Evolutionary conservation across 1,139 yeast genomes (phyloP).

Genomic region (Entelexis paramagnoliae): DNA sequence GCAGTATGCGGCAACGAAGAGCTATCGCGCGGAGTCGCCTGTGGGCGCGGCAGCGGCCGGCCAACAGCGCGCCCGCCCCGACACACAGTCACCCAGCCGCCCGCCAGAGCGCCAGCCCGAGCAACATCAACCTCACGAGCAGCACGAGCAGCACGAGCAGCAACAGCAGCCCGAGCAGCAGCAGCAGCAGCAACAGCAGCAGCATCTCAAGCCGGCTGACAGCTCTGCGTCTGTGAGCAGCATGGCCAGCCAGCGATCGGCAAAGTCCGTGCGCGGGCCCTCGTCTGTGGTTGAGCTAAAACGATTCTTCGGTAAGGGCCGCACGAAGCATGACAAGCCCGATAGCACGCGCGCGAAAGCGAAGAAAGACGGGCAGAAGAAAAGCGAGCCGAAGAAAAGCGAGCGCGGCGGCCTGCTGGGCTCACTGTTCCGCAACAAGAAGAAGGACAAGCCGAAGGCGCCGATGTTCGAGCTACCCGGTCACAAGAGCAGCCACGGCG

Average conservation of each 20-base stretch:
- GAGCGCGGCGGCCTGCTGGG: not conserved
- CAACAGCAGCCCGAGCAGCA: not conserved
- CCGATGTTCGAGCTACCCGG: not conserved
- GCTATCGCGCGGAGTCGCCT: not conserved
- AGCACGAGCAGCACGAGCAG: not conserved
- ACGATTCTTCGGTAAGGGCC: slow-evolving; percentile 22
- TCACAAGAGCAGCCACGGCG: not conserved
- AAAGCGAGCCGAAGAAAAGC: not conserved
- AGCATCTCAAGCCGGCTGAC: slow-evolving; percentile 11
- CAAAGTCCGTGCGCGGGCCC: not conserved
- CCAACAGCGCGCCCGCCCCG: not conserved
- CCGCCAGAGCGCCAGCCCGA: not conserved
- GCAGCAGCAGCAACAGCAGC: not conserved
- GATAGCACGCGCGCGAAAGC: not conserved
- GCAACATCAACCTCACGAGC: not conserved
- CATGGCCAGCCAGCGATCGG: slow-evolving; percentile 5
- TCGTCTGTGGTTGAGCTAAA: slow-evolving; percentile 19
- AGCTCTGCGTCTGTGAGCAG: slow-evolving; percentile 18
- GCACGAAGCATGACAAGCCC: slow-evolving; percentile 18
- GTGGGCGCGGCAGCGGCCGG: no score
- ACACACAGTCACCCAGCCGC: no score
- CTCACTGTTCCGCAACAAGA: not conserved
- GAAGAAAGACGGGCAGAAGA: not conserved
- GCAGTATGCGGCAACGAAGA: slow-evolving; percentile 1
- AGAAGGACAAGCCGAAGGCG: slow-evolving; percentile 3